Base-by-base conservation (phyloP, 768 basidiomycete genomes). In the Trametes cinnabarina region DNA sequence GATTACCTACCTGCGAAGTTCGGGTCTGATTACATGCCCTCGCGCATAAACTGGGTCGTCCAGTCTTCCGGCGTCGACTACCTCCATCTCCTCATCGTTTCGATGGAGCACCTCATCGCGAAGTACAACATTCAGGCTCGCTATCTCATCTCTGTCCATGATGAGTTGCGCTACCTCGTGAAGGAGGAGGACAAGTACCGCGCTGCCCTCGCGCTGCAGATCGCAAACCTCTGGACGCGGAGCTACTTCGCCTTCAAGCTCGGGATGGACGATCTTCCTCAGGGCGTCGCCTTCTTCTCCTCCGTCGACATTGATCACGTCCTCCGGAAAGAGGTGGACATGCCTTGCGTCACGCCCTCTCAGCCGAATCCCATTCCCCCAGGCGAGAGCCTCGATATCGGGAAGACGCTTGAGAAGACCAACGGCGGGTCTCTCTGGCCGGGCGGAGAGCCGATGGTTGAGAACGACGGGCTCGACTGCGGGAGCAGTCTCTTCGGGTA, bases 11-110 rank as follows among this genome's bases (percentile, higher is more conserved):
- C 90, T 0, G 82, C 83, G 32, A 82, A 81, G 56, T 92, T 93
- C 59, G 92, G 90, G 12, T 72, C 87, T 0, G 92, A 95, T 62
- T 98, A 92, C 71, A 88, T 98, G 81, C 89, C 97, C 0, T 97
- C 94, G 6, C 85, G 97, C 41, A 95, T 98, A 76, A 99, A 99
- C 68, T 98, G 97, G 97, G 97, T 95, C 47, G 97, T 98, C 6
- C 97, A 98, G 67, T 98, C 95, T 3, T 97, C 94, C 0, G 97
- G 96, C 3, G 96, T 98, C 41, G 97, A 98, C 72, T 98, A 99
- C 69, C 86, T 98, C 9, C 97, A 99, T 67, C 85, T 99, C 37
- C 82, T 98, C 58, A 93, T 99, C 66, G 92, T 95, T 46, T 83
- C 93, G 5, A 98, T 98, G 95, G 85, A 94, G 59, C 80, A 96